phyloP scores from a whole-genome alignment of 495 filamentous ascomycete species.

The Parathielavia hyrcaniae region DNA sequence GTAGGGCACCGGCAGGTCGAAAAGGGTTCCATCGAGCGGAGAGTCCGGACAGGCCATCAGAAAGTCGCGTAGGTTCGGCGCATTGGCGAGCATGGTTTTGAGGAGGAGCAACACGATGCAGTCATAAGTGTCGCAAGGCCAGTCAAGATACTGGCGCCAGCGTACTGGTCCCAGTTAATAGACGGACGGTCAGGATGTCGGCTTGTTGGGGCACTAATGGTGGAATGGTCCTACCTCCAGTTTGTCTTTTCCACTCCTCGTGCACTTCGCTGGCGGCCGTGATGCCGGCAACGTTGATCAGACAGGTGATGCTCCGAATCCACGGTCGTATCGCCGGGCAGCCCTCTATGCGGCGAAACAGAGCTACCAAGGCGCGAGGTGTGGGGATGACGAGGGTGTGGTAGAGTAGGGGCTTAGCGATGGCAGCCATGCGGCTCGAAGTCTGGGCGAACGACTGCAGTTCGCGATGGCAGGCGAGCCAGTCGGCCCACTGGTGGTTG shows the following conservation, averaged over 20 bases:
- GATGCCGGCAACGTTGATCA: slow-evolving; percentile 24
- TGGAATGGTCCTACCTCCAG: slow-evolving; percentile 22
- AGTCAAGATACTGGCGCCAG: slow-evolving; percentile 14
- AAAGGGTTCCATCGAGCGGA: slow-evolving; percentile 6
- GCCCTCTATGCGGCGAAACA: slow-evolving; percentile 20
- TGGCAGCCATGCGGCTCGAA: slow-evolving; percentile 29
- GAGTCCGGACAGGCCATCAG: slow-evolving; percentile 31
- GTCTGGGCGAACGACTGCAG: slow-evolving; percentile 29
- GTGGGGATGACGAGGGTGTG: slow-evolving; percentile 30
- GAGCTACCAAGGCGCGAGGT: slow-evolving; percentile 21
- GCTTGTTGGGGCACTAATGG: background rate
- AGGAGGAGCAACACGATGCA: slow-evolving; percentile 25
- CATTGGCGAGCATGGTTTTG: slow-evolving; percentile 18
- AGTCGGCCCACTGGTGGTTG: slow-evolving; percentile 28
- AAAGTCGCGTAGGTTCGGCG: slow-evolving; percentile 27
- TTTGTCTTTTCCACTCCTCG: slow-evolving; percentile 23
- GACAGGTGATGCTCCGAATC: slow-evolving; percentile 30
- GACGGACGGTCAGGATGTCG: slow-evolving; percentile 2
- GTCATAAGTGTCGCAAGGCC: background rate
- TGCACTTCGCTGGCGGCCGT: slow-evolving; percentile 16
- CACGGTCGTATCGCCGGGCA: slow-evolving; percentile 25
- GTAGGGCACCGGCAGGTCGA: slow-evolving; percentile 11
- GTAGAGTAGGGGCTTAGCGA: slow-evolving; percentile 30
- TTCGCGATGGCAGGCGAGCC: slow-evolving; percentile 22
- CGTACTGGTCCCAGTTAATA: slow-evolving; percentile 22